These are phyloP conservation scores for Colletotrichum sp. DNA, from an alignment of 2,329 filamentous ascomycete species.

Conservation along the genomic window DNA sequence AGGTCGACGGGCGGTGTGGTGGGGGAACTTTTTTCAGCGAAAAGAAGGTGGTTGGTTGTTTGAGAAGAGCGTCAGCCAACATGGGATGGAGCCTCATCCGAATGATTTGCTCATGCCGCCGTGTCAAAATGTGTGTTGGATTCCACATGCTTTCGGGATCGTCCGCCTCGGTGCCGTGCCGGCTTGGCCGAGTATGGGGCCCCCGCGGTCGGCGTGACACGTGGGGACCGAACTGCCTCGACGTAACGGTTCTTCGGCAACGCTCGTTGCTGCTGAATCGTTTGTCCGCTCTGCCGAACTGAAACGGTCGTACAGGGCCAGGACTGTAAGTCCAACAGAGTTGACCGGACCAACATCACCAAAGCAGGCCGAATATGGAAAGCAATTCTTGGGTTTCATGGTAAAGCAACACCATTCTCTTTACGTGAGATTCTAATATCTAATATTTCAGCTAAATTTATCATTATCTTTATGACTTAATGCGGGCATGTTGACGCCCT, in stretches of 20 bases:
- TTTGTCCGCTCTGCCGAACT: not conserved
- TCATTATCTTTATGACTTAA: slow-evolving; percentile 9
- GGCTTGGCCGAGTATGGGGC: not conserved
- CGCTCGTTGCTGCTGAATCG: not conserved
- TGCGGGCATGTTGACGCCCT: not conserved
- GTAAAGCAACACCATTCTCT: not conserved
- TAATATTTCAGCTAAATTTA: not conserved
- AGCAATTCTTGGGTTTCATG: not conserved
- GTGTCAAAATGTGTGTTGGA: not conserved
- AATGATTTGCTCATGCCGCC: not conserved
- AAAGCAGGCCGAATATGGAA: not conserved
- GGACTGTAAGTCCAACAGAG: not conserved
- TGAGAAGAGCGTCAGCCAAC: not conserved
- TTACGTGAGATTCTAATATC: not conserved
- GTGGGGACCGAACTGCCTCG: not conserved
- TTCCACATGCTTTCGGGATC: not conserved
- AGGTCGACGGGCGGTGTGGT: not conserved
- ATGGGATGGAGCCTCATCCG: not conserved
- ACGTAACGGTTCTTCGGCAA: not conserved
- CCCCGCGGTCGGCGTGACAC: not conserved
- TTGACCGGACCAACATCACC: not conserved
- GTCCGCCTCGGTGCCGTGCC: slow-evolving; percentile 5
- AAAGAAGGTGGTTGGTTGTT: not conserved
- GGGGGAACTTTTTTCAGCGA: not conserved
- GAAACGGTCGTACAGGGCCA: not conserved